Percentiles rank a stretch among this genome's conserved stretches.
Evolutionary conservation across 352 stramenopile species (phyloP).

Genomic region (Pythium graminicola): DNA sequence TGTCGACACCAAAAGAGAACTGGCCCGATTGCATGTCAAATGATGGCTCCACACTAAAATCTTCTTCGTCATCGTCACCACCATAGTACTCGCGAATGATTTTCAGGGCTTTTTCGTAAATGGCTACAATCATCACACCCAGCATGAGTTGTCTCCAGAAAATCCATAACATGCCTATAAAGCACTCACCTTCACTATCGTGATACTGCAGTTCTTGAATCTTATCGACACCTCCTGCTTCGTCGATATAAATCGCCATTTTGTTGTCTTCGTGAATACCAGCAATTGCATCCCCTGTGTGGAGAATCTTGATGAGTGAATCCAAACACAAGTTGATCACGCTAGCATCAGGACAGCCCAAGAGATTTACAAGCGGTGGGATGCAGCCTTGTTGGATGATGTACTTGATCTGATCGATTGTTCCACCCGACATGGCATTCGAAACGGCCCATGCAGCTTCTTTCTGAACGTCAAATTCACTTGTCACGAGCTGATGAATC

Average conservation of each 20-base stretch:
- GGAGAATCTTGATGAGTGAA: slow-evolving; percentile 93
- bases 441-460: slow-evolving; percentile 82
- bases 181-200: slow-evolving; percentile 95
- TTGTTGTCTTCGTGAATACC: slow-evolving; percentile 87
- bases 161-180: neutral
- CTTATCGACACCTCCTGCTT: slow-evolving; percentile 94
- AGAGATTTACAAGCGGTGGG: slow-evolving; percentile 91
- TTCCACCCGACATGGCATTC: slow-evolving; percentile 73
- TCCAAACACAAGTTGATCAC: slow-evolving; percentile 98
- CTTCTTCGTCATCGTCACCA: slow-evolving; percentile 95
- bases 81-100: slow-evolving; percentile 98
- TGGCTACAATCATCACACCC: slow-evolving; percentile 31
- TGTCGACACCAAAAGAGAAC: slow-evolving; percentile 58
- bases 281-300: slow-evolving; percentile 80
- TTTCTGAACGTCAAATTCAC: slow-evolving; percentile 78
- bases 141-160: neutral
- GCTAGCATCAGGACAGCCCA: slow-evolving; percentile 91
- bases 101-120: slow-evolving; percentile 92
- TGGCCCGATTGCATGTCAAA: slow-evolving; percentile 45
- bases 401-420: slow-evolving; percentile 93
- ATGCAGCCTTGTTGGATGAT: slow-evolving; percentile 97
- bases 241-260: slow-evolving; percentile 95
- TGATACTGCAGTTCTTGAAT: slow-evolving; percentile 98
- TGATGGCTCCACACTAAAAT: slow-evolving; percentile 50
- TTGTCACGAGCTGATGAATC: slow-evolving; percentile 48